A percentile compares a stretch with the other conserved stretches of the same genome.
These are phyloP conservation scores for Jatropha multifida DNA, from an alignment of 441 rosid species.

Conservation along the genomic window DNA sequence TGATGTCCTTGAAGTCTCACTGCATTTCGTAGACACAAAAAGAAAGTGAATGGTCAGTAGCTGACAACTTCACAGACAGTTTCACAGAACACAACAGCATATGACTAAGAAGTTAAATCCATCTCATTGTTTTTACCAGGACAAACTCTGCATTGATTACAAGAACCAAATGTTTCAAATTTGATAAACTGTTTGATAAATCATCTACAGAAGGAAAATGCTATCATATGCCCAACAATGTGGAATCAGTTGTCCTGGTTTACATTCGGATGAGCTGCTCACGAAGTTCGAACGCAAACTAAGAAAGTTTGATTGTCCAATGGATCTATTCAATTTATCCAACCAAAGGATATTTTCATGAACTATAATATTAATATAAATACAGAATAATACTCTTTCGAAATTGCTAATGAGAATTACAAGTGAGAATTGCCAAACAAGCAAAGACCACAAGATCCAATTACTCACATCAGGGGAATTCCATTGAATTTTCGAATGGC, in stretches of 20 bases:
- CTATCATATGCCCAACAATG: not conserved
- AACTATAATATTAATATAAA: not conserved
- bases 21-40: slow-evolving; percentile 19
- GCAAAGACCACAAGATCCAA: not conserved
- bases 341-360: slow-evolving; percentile 3
- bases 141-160: not conserved
- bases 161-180: not conserved
- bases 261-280: not conserved
- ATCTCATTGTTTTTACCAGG: not conserved
- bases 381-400: not conserved
- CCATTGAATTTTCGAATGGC: not conserved
- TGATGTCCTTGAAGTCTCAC: slow-evolving; percentile 20
- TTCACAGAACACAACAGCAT: not conserved
- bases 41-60: slow-evolving; percentile 10
- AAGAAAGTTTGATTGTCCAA: not conserved
- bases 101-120: not conserved
- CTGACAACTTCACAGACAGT: not conserved
- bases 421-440: not conserved
- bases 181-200: not conserved
- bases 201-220: not conserved
- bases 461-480: not conserved
- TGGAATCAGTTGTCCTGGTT: not conserved
- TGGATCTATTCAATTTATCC: not conserved
- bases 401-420: not conserved
- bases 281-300: not conserved